Evolutionary conservation across 352 stramenopile species (phyloP).

Genomic region (Phytophthora uliginosa): DNA sequence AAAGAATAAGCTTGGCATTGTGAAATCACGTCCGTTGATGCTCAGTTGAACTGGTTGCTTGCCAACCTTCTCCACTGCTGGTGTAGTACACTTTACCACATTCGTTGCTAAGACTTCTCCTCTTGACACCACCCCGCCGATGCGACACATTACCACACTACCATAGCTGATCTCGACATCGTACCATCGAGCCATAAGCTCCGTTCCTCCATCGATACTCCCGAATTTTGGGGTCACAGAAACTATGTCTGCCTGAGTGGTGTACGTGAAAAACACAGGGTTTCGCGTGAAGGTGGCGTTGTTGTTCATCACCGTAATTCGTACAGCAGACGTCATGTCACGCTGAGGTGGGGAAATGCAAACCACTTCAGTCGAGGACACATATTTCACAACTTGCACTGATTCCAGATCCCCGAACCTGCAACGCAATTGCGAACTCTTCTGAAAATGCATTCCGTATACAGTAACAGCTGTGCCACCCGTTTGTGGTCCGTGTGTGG

Average conservation of each 20-base stretch:
- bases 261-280: conserved; percentile 88
- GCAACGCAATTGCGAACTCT: conserved; percentile 64
- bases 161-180: conserved; percentile 62
- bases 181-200: conserved; percentile 65
- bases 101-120: conserved; percentile 46
- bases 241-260: conserved; percentile 51
- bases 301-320: conserved; percentile 75
- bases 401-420: conserved; percentile 75
- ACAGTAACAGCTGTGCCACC: conserved; percentile 90
- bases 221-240: conserved; percentile 66
- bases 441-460: conserved; percentile 85
- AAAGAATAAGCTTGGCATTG: conserved; percentile 48
- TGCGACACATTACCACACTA: conserved; percentile 49
- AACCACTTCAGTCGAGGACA: conserved; percentile 78
- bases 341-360: conserved; percentile 70
- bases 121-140: conserved; percentile 40
- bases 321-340: conserved; percentile 48
- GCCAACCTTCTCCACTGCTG: conserved; percentile 30
- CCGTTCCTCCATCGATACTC: conserved; percentile 59
- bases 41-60: conserved; percentile 62
- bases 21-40: conserved; percentile 69
- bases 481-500: conserved; percentile 72
- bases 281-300: conserved; percentile 71
- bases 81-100: conserved; percentile 62
- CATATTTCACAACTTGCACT: conserved; percentile 65